Conservation (phyloP, 345 rosid genomes). For the Hevea brasiliensis region DNA sequence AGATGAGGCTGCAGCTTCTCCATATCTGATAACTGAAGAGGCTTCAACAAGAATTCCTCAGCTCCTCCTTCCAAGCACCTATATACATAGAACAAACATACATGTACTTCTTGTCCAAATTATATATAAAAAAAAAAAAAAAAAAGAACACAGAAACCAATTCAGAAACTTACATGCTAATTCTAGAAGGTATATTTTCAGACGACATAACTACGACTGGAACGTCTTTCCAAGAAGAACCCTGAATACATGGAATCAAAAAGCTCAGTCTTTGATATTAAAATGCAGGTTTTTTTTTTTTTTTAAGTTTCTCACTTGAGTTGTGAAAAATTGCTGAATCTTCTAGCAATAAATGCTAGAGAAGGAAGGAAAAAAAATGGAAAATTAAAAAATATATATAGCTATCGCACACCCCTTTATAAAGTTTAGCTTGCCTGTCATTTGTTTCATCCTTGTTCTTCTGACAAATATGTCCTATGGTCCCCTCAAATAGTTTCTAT, state of each 20-base stretch:
- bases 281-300: no score
- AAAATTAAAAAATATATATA: no score
- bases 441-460: neutral
- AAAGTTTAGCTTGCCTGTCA: neutral
- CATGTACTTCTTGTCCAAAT: neutral
- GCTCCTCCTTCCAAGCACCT: slow-evolving; percentile 71
- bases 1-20: slow-evolving; percentile 48
- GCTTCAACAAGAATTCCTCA: slow-evolving; percentile 56
- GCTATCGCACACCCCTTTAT: no score
- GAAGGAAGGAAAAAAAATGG: no score
- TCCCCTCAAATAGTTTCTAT: neutral
- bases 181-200: slow-evolving; percentile 77
- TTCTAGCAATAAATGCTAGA: no score
- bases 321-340: no score
- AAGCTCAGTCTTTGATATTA: neutral
- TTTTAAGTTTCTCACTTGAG: no score
- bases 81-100: neutral
- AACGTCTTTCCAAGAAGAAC: slow-evolving; percentile 62
- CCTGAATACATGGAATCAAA: slow-evolving; percentile 33
- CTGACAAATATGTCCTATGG: slow-evolving; percentile 8
- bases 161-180: slow-evolving; percentile 38
- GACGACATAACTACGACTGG: slow-evolving; percentile 93
- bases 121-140: neutral
- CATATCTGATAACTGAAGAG: slow-evolving; percentile 49
- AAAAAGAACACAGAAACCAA: no score